phyloP scores from a whole-genome alignment of 2,329 filamentous ascomycete genomes.

The Nemania abortiva region DNA sequence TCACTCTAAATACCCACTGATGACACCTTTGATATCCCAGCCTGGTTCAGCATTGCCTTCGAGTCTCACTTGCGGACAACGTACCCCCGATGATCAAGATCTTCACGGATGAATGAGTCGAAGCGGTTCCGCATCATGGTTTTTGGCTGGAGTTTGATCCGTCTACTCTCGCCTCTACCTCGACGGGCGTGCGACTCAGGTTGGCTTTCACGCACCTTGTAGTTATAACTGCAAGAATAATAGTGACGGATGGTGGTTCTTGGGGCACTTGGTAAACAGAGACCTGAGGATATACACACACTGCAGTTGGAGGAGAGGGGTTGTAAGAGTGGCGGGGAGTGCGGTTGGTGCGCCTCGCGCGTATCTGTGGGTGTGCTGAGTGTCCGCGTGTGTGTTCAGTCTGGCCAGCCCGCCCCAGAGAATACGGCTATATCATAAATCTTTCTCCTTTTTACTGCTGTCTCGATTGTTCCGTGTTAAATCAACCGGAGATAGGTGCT shows the following conservation, averaged over 20 bases:
- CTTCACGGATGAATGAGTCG: constrained; percentile 50
- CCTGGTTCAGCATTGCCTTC: constrained; percentile 49
- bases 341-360: constrained; percentile 46
- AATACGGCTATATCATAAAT: constrained; percentile 63
- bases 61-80: constrained; percentile 48
- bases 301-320: constrained; percentile 45
- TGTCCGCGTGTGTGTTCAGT: constrained; percentile 51
- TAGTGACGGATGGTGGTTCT: constrained; percentile 47
- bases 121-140: constrained; percentile 51
- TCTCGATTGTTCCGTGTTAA: constrained; percentile 53
- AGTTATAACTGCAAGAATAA: constrained; percentile 48
- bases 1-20: constrained; percentile 44
- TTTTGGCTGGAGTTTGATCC: constrained; percentile 53
- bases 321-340: constrained; percentile 36
- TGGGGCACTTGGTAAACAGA: constrained; percentile 46
- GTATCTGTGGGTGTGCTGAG: constrained; percentile 45
- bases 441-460: constrained; percentile 60
- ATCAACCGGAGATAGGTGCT: constrained; percentile 50
- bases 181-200: constrained; percentile 48
- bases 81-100: constrained; percentile 47
- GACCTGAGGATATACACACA: constrained; percentile 44
- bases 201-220: constrained; percentile 49
- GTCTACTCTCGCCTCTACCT: constrained; percentile 49
- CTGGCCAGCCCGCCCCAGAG: constrained; percentile 53
- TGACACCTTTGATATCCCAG: constrained; percentile 51